Evolutionary conservation across 768 basidiomycete genomes (phyloP).

Genomic region (Sistotremastrum suecicum): DNA sequence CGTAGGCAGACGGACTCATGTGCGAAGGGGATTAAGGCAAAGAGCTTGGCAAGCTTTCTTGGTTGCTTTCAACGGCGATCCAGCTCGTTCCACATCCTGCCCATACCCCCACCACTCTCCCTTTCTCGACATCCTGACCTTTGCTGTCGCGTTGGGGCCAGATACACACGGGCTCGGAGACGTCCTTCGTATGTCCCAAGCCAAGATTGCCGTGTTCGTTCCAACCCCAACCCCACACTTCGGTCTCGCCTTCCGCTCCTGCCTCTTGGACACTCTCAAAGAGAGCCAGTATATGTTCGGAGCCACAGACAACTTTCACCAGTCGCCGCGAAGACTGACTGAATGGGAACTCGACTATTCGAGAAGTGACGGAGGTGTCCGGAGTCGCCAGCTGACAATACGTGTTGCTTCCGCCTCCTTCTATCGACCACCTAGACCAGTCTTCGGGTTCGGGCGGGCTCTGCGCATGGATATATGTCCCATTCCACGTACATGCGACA

Average conservation of each 20-base stretch:
- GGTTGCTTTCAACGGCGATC: constrained; percentile 15
- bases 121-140: constrained; percentile 3
- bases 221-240: constrained; percentile 91
- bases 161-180: constrained; percentile 32
- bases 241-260: constrained; percentile 7
- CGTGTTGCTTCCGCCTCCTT: constrained; percentile 38
- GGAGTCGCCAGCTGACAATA: constrained; percentile 55
- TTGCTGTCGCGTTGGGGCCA: constrained; percentile 26
- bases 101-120: constrained; percentile 19
- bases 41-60: no score
- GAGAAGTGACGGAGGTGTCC: constrained; percentile 1
- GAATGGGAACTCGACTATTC: constrained; percentile 13
- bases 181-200: constrained; percentile 42
- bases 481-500: constrained; percentile 68
- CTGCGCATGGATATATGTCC: constrained; percentile 34
- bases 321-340: constrained; percentile 12
- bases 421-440: constrained; percentile 11
- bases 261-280: neutral
- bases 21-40: no score
- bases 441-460: constrained; percentile 12
- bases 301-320: constrained; percentile 49
- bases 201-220: constrained; percentile 97
- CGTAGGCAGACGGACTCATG: no score
- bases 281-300: constrained; percentile 61
- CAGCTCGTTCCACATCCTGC: constrained; percentile 42